Evolutionary conservation across 768 basidiomycete genomes (phyloP).

Genomic region (Hygrophorus russula): DNA sequence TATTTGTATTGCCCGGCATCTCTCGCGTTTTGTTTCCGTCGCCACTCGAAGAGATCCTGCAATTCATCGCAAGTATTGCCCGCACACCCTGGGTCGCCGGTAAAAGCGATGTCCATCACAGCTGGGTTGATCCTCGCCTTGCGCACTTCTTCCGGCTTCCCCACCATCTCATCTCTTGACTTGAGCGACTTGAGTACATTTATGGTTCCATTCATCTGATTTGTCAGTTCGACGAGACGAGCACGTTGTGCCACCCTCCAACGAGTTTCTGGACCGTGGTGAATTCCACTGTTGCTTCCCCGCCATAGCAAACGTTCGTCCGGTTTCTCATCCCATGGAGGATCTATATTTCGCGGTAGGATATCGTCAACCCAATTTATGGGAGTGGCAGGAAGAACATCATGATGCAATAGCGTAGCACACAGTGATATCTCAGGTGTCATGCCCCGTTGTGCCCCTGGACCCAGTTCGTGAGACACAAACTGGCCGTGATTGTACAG

Average conservation of each 20-base stretch:
- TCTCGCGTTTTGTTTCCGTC: constrained; percentile 27
- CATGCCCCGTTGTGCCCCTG: constrained; percentile 27
- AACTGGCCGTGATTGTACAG: constrained; percentile 43
- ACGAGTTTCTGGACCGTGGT: constrained; percentile 21
- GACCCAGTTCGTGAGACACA: constrained; percentile 35
- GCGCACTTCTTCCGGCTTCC: constrained; percentile 18
- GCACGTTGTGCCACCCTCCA: constrained; percentile 45
- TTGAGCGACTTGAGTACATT: constrained; percentile 26
- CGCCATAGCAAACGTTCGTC: constrained; percentile 62
- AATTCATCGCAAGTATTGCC: constrained; percentile 33
- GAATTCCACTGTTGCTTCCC: constrained; percentile 63
- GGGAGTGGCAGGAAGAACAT: constrained; percentile 39
- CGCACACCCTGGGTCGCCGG: constrained; percentile 33
- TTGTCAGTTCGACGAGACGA: constrained; percentile 32
- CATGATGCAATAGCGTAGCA: constrained; percentile 38
- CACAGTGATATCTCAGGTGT: constrained; percentile 45
- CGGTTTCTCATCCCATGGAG: constrained; percentile 51
- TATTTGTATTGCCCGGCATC: constrained; percentile 53
- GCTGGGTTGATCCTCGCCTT: constrained; percentile 37
- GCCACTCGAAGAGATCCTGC: constrained; percentile 37
- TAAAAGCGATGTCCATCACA: constrained; percentile 51
- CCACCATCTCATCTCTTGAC: constrained; percentile 19
- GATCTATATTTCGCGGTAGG: constrained; percentile 33
- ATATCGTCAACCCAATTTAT: constrained; percentile 30
- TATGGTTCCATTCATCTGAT: constrained; percentile 26